A percentile compares a stretch with the other conserved stretches of the same genome.
These are phyloP conservation scores for Epithele typhae DNA, from an alignment of 768 basidiomycete genomes.

Conservation along the genomic window DNA sequence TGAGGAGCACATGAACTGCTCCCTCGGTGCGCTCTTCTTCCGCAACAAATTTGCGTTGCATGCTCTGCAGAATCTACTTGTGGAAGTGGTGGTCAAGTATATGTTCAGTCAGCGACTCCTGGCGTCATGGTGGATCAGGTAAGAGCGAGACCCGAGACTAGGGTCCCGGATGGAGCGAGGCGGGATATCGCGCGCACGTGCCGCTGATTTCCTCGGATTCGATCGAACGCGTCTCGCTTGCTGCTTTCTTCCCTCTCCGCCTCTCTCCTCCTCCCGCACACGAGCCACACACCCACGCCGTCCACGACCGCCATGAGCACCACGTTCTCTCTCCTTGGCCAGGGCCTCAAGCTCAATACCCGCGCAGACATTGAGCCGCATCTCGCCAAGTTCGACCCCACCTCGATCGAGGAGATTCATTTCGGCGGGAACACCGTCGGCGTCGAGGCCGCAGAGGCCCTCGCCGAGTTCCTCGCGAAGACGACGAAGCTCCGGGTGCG, in stretches of 20 bases:
- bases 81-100: too few species aligned
- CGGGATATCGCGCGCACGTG: conserved; percentile 3
- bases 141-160: background rate
- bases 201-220: conserved; percentile 13
- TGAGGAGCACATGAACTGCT: conserved; percentile 67
- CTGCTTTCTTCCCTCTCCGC: background rate
- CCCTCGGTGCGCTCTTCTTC: conserved; percentile 28
- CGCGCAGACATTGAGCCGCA: conserved; percentile 72
- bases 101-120: too few species aligned
- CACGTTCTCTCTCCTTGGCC: conserved; percentile 53
- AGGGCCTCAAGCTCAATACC: conserved; percentile 77
- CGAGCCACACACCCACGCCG: background rate
- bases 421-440: conserved; percentile 94
- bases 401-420: conserved; percentile 78
- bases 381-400: conserved; percentile 59
- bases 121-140: background rate
- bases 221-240: conserved; percentile 10
- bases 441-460: conserved; percentile 80
- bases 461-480: conserved; percentile 73
- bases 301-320: conserved; percentile 19
- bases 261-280: background rate
- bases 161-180: conserved; percentile 7
- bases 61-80: background rate
- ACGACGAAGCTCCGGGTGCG: conserved; percentile 68
- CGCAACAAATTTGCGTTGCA: conserved; percentile 17